These are phyloP conservation scores for Bonia amplexicaulis DNA, from an alignment of 176 grass and related monocot genomes.

Conservation along the genomic window DNA sequence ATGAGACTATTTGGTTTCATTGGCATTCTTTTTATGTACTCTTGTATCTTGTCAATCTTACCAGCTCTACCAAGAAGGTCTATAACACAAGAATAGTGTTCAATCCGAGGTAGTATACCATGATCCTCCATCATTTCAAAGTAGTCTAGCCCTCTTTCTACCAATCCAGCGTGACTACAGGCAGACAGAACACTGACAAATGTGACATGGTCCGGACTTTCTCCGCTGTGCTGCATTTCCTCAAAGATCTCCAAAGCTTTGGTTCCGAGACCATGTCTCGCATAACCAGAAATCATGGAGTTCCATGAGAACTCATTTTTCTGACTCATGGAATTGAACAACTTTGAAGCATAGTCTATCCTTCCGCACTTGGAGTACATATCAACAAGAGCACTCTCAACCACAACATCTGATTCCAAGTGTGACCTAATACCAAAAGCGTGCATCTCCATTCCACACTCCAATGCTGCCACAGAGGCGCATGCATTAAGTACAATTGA, in stretches of 20 bases:
- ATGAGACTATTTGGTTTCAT: conserved; percentile 64
- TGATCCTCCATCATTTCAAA: conserved; percentile 52
- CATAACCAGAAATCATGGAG: conserved; percentile 89
- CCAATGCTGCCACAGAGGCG: conserved; percentile 62
- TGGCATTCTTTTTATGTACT: conserved; percentile 74
- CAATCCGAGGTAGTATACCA: conserved; percentile 54
- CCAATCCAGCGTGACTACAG: conserved; percentile 84
- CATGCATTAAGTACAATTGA: conserved; percentile 72
- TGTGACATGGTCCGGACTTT: conserved; percentile 64
- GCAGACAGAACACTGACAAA: conserved; percentile 72
- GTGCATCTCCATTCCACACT: conserved; percentile 76
- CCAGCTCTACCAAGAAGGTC: conserved; percentile 76
- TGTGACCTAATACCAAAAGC: conserved; percentile 67
- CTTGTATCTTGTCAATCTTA: conserved; percentile 60
- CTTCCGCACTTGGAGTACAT: conserved; percentile 89
- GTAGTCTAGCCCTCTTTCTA: conserved; percentile 65
- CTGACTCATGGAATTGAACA: conserved; percentile 59
- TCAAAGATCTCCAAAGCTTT: conserved; percentile 69
- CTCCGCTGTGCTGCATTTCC: conserved; percentile 52
- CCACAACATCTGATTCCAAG: conserved; percentile 62
- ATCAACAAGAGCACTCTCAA: conserved; percentile 70
- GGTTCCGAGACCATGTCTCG: conserved; percentile 59
- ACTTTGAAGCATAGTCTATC: conserved; percentile 71
- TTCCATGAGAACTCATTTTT: conserved; percentile 85
- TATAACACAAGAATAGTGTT: conserved; percentile 81